A percentile compares a stretch with the other conserved stretches of the same genome.
phyloP scores from a whole-genome alignment of 176 grass and related monocot genomes.

The Musa troglodytarum region DNA sequence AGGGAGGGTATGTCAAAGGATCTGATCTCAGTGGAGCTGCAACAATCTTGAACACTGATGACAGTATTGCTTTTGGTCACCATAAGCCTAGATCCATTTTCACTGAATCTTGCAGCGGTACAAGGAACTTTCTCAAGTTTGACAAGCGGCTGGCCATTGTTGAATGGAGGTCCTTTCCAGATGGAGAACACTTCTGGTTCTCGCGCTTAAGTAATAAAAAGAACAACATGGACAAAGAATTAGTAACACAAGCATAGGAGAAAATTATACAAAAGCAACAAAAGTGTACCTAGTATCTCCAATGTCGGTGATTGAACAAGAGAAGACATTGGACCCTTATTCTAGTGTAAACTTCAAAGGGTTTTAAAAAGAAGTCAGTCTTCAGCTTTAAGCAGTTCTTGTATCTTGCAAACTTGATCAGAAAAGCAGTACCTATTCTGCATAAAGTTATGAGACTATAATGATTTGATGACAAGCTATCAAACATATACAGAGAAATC shows the following conservation, averaged over 20 bases:
- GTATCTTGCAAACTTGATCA: not conserved
- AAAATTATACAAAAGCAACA: not conserved
- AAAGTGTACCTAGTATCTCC: constrained; percentile 7
- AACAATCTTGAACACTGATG: constrained; percentile 56
- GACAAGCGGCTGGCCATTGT: constrained; percentile 40
- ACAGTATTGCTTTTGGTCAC: constrained; percentile 41
- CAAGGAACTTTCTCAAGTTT: constrained; percentile 55
- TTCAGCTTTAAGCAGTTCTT: not conserved
- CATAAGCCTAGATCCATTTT: constrained; percentile 65
- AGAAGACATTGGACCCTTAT: constrained; percentile 2
- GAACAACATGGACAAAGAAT: not conserved
- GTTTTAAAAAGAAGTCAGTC: not conserved
- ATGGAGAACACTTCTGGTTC: constrained; percentile 79
- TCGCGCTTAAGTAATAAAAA: constrained; percentile 35
- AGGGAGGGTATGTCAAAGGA: constrained; percentile 69
- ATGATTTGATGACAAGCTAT: not conserved
- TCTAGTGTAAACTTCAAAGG: not conserved
- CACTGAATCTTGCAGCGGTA: constrained; percentile 47
- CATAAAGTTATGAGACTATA: not conserved
- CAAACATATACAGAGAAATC: not conserved
- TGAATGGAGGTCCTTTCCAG: constrained; percentile 76
- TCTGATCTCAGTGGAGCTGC: constrained; percentile 39
- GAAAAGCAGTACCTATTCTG: not conserved
- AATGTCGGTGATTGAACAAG: not conserved
- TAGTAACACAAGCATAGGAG: not conserved